These are phyloP conservation scores for Podospora didyma DNA, from an alignment of 495 filamentous ascomycete species.

Conservation along the genomic window DNA sequence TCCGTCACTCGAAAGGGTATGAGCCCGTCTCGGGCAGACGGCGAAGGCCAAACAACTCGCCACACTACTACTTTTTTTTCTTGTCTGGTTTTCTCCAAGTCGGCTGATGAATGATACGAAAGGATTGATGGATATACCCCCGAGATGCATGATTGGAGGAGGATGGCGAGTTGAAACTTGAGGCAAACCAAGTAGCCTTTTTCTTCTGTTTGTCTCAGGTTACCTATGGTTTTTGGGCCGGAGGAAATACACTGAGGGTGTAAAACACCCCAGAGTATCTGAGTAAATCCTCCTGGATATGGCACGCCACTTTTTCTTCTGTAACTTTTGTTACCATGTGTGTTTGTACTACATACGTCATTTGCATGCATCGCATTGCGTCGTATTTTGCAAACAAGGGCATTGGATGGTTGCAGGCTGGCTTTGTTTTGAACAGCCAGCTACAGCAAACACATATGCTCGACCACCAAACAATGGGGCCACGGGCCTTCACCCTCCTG, in stretches of 20 bases:
- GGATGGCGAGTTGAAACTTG: not conserved
- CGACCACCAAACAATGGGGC: not conserved
- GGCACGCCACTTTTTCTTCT: not conserved
- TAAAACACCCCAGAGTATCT: too few species aligned
- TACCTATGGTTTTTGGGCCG: not conserved
- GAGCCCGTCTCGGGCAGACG: too few species aligned
- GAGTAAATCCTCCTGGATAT: too few species aligned
- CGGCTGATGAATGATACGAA: not conserved
- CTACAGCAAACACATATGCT: not conserved
- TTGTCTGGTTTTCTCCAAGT: not conserved
- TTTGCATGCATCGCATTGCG: not conserved
- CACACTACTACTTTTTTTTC: not conserved
- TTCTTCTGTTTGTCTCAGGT: not conserved
- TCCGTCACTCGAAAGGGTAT: too few species aligned
- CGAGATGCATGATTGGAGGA: too few species aligned
- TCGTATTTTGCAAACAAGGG: too few species aligned
- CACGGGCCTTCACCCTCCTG: too few species aligned
- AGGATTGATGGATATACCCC: constrained; percentile 26
- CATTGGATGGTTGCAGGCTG: not conserved
- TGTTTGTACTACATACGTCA: not conserved
- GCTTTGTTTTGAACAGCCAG: not conserved
- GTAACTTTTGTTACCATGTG: not conserved
- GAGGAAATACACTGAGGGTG: too few species aligned
- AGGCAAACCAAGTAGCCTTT: not conserved
- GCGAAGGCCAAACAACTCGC: not conserved